Evolutionary conservation across 768 basidiomycete species (phyloP).

Genomic region (Kwoniella mangroviensis): DNA sequence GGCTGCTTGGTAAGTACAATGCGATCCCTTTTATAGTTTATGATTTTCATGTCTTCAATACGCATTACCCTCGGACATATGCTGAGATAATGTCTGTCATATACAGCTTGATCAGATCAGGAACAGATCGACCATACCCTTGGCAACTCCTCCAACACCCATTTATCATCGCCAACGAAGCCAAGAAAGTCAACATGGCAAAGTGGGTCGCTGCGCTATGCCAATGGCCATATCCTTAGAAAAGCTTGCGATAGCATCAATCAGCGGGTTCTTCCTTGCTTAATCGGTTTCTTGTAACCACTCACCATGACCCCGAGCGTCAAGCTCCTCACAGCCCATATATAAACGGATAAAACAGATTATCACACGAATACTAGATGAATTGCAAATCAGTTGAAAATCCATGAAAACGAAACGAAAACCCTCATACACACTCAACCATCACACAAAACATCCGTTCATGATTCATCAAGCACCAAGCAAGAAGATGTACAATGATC

Average conservation of each 20-base stretch:
- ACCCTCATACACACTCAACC: not conserved
- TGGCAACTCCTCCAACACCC: slow-evolving; percentile 80
- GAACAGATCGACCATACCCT: slow-evolving; percentile 74
- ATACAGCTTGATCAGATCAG: slow-evolving; percentile 71
- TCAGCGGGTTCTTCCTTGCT: no score
- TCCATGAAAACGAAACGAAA: no score
- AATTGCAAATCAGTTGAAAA: no score
- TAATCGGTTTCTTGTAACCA: not conserved
- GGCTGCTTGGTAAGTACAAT: slow-evolving; percentile 70
- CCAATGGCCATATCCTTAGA: slow-evolving; percentile 30
- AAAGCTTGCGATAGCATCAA: not conserved
- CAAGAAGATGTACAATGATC: no score
- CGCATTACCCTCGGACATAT: no score
- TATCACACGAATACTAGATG: not conserved
- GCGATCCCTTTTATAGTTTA: no score
- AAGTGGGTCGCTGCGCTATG: slow-evolving; percentile 65
- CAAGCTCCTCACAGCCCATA: not conserved
- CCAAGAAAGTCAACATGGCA: slow-evolving; percentile 83
- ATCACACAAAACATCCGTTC: not conserved
- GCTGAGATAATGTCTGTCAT: no score
- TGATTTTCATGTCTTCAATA: no score
- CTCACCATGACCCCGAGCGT: not conserved
- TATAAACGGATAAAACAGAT: not conserved
- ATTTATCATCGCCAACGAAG: slow-evolving; percentile 78
- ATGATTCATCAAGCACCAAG: no score